Conservation (phyloP, 257 asterid species). For the Plectranthus barbatus region DNA sequence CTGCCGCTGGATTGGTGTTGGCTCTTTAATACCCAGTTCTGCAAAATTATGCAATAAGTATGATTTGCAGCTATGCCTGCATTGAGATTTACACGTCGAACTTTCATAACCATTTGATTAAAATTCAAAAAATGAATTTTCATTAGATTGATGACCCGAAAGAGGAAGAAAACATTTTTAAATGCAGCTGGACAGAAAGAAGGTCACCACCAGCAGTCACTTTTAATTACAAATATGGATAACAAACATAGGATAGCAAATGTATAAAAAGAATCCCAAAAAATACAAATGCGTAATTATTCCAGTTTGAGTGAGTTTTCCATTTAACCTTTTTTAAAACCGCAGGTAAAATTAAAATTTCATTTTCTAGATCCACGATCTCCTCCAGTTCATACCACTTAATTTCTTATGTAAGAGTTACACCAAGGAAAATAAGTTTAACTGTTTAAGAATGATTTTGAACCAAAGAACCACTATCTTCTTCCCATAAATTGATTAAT, state of each 20-base stretch:
- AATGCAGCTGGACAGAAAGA: not conserved
- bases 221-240: not conserved
- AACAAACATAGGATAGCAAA: not conserved
- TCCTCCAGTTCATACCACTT: not conserved
- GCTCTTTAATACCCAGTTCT: constrained; percentile 71
- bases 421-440: too few species aligned
- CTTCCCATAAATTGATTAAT: too few species aligned
- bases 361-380: not conserved
- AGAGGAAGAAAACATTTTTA: not conserved
- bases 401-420: not conserved
- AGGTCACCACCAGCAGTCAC: not conserved
- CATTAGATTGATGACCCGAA: not conserved
- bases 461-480: not conserved
- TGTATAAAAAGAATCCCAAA: not conserved
- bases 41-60: constrained; percentile 59
- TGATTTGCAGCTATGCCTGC: constrained; percentile 63
- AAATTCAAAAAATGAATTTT: not conserved
- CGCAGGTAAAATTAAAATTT: not conserved
- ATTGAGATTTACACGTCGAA: constrained; percentile 4
- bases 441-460: not conserved
- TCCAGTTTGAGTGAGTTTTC: not conserved
- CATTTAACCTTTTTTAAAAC: not conserved
- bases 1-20: constrained; percentile 98
- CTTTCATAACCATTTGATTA: not conserved
- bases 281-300: not conserved